A percentile compares a stretch with the other conserved stretches of the same genome.
Evolutionary conservation across 2,329 filamentous ascomycete genomes (phyloP).

Genomic region (Colletotrichum sp.): DNA sequence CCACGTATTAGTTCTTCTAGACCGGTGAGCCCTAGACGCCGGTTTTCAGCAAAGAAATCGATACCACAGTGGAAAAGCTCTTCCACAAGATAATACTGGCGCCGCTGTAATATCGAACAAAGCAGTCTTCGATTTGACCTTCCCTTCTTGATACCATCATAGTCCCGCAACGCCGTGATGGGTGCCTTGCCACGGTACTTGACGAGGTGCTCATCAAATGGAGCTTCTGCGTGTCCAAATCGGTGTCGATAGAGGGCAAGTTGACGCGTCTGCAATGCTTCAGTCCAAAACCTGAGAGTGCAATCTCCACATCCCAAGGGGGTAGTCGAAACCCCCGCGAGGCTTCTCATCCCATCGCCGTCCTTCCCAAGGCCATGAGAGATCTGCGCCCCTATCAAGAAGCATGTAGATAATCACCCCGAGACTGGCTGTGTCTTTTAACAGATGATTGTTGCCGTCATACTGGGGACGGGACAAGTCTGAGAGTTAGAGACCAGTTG

Average conservation of each 20-base stretch:
- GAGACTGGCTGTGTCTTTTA: constrained; percentile 13
- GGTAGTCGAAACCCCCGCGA: not conserved
- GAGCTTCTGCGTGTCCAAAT: accelerated
- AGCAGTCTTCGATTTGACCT: not conserved
- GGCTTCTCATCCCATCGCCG: not conserved
- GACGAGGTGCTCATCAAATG: not conserved
- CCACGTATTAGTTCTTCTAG: constrained; percentile 10
- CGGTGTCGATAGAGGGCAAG: not conserved
- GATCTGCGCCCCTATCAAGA: constrained; percentile 15
- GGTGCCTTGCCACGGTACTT: not conserved
- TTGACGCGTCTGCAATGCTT: not conserved
- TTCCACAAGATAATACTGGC: constrained; percentile 27
- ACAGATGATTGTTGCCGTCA: not conserved
- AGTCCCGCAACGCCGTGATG: constrained; percentile 13
- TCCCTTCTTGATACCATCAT: not conserved
- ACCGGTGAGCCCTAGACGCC: not conserved
- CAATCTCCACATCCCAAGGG: not conserved
- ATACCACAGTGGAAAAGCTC: constrained; percentile 17
- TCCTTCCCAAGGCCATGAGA: not conserved
- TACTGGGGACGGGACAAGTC: not conserved
- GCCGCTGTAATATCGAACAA: not conserved
- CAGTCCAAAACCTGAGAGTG: not conserved
- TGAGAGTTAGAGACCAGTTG: not conserved
- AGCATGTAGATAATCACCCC: constrained; percentile 29
- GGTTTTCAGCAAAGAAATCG: constrained; percentile 2